Evolutionary conservation across 179 eudicot species (phyloP), one percentile per base, ranked within the genome.

Genomic region (Corrigiola litoralis): DNA sequence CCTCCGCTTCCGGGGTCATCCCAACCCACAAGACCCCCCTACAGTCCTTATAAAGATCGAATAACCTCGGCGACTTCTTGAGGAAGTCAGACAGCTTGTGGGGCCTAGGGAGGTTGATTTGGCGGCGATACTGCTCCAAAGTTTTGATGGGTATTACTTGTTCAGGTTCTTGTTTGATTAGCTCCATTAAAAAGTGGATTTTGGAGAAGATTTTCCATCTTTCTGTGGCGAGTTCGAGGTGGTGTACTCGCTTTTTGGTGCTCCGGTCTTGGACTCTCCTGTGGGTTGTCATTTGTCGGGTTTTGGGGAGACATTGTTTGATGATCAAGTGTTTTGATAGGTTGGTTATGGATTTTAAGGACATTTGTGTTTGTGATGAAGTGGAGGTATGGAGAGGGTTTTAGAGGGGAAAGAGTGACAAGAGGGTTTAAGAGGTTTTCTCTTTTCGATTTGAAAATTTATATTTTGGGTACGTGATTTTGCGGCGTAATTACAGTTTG

Each of bases 181-280:
- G 66, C 67, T 94, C 97, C 79, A 94, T 74, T 47, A 94, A 36
- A 58, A 83, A 74, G 47, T 86, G 65, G 58, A 85, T 78, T 71
- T 90, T 94, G 10, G 94, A 81, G 76, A 81, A 73, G 36, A 84
- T 84, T 75, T 90, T 94, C 88, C 80, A 83, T 69, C 78, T 90
- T 63, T 92, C 97, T 3, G 85, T 82, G 23, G 70, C 90, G 21
- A 84, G 66, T 81, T 92, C 97, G 0, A 92, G 94, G 64, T 79
- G 82, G 29, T 86, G 87, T 18, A 92, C 73, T 59, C 97, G 76
- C 57, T 90, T 90, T 29, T 81, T 81, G 81, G 75, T 79, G 86
- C 98, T 92, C 32, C 98, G 76, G 72, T 92, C 97, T 72, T 88
- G 90, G 34, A 92, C 97, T 69, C 96, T 76, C 73, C 73, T 90